These are phyloP conservation scores for Casuarina equisetifolia DNA, from an alignment of 306 rosid genomes.

Conservation along the genomic window DNA sequence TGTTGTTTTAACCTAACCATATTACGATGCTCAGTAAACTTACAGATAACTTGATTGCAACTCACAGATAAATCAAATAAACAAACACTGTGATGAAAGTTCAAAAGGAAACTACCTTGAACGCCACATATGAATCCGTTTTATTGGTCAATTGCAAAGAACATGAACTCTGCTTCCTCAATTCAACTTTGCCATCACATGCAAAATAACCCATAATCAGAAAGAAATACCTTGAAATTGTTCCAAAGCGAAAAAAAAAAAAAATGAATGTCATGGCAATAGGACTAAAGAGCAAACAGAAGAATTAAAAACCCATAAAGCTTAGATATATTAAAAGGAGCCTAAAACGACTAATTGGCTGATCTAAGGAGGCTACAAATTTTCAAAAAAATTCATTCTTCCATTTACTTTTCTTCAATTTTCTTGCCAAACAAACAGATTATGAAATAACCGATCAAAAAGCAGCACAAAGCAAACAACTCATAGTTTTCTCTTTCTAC, in stretches of 20 bases:
- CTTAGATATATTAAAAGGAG: background rate
- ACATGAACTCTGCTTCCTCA: constrained; percentile 52
- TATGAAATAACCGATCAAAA: background rate
- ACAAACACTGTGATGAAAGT: background rate
- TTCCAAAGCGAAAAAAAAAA: background rate
- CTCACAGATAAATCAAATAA: constrained; percentile 1
- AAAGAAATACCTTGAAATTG: constrained; percentile 4
- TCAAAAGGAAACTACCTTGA: constrained; percentile 35
- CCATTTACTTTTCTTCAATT: too few species aligned
- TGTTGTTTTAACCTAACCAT: constrained; percentile 46
- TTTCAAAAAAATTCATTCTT: background rate
- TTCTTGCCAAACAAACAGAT: background rate
- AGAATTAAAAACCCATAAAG: background rate
- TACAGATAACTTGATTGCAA: background rate
- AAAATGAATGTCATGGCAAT: background rate
- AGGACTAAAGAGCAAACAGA: background rate
- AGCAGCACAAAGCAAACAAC: background rate
- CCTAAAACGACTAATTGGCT: background rate
- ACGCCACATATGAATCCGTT: constrained; percentile 44
- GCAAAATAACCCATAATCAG: background rate
- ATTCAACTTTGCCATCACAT: constrained; percentile 43
- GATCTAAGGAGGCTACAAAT: background rate
- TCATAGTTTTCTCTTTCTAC: background rate
- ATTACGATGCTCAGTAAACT: constrained; percentile 2
- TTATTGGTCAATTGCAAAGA: constrained; percentile 52